phyloP scores from a whole-genome alignment of 352 stramenopile genomes.

The Phytophthora foliorum region DNA sequence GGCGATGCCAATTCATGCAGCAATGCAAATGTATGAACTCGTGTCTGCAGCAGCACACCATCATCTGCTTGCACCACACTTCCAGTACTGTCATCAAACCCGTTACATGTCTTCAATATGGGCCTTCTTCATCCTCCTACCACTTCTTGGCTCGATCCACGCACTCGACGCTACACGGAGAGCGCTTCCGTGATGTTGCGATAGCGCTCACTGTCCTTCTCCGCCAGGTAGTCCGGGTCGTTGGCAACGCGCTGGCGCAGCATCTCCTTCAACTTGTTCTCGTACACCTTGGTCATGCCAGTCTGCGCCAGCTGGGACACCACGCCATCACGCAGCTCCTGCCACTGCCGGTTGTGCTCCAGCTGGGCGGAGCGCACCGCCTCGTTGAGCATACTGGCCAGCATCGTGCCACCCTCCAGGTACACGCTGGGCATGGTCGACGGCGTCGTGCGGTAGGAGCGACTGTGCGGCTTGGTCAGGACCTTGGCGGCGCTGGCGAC shows the following conservation, averaged over 20 bases:
- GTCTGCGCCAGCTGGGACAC: constrained; percentile 61
- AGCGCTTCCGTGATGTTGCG: constrained; percentile 65
- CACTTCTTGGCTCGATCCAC: background rate
- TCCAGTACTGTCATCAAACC: constrained; percentile 4
- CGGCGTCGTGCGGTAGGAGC: constrained; percentile 61
- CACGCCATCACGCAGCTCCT: constrained; percentile 58
- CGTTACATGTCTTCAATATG: constrained; percentile 9
- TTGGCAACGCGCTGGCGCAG: constrained; percentile 59
- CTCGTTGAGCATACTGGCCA: constrained; percentile 71
- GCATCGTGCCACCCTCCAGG: constrained; percentile 67
- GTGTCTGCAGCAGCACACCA: background rate
- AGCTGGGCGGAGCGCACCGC: constrained; percentile 66
- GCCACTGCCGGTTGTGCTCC: constrained; percentile 69
- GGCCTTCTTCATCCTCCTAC: constrained; percentile 1
- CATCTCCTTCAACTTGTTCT: constrained; percentile 70
- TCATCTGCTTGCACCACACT: background rate
- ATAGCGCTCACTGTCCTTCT: constrained; percentile 59
- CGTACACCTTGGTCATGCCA: constrained; percentile 59
- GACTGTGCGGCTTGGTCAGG: constrained; percentile 59
- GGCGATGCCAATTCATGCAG: too few species aligned
- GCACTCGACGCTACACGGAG: constrained; percentile 37
- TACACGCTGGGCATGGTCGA: constrained; percentile 70
- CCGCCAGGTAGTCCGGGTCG: constrained; percentile 63
- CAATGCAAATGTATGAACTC: too few species aligned
- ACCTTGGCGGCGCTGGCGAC: constrained; percentile 38